Evolutionary conservation across 2,329 filamentous ascomycete genomes (phyloP).

Genomic region (Botrytis paeoniae): DNA sequence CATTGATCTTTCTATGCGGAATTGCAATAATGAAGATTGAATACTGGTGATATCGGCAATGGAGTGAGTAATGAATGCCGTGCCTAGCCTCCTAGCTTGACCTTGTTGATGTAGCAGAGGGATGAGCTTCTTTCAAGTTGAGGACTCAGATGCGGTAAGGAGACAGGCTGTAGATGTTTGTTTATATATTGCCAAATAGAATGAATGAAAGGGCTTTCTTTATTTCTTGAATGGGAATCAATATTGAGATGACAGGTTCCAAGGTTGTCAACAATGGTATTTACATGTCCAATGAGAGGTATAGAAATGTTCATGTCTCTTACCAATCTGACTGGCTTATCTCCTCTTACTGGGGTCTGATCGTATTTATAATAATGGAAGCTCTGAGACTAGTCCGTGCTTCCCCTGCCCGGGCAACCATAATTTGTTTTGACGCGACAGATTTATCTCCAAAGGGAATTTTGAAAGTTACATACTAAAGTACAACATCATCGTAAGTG

Average conservation of each 20-base stretch:
- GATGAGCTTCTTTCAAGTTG: not conserved
- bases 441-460: slow-evolving; percentile 10
- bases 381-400: slow-evolving; percentile 7
- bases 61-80: not conserved
- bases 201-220: not conserved
- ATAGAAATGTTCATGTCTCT: not conserved
- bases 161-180: not conserved
- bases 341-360: not conserved
- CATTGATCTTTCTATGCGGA: not conserved
- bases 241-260: not conserved
- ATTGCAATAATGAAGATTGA: not conserved
- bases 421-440: slow-evolving; percentile 20
- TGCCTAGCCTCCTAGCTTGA: not conserved
- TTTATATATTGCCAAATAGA: not conserved
- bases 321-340: not conserved
- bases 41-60: not conserved
- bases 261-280: not conserved
- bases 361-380: slow-evolving; percentile 10
- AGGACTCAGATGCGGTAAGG: not conserved
- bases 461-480: slow-evolving; percentile 8
- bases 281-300: not conserved
- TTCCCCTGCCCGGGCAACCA: slow-evolving; percentile 16
- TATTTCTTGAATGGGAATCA: not conserved
- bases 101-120: not conserved
- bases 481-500: slow-evolving; percentile 13